Base-by-base conservation (phyloP, 2,329 filamentous ascomycete genomes). In the Curvularia eragrostidis region DNA sequence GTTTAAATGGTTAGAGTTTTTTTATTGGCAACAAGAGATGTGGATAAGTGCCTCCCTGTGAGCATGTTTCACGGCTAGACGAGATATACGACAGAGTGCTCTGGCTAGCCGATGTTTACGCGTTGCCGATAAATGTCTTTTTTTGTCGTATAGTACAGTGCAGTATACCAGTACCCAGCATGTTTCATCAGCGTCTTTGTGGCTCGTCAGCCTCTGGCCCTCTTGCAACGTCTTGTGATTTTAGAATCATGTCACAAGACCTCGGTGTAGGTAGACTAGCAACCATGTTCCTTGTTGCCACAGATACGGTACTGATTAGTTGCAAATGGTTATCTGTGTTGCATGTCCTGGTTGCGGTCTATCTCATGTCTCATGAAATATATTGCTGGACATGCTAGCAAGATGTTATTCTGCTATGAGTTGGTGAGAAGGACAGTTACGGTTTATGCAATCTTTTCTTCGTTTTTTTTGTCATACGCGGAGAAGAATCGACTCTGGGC, bases 71-170 rank as follows among this genome's bases (percentile, higher is more conserved):
- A 15, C 21, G 23, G 34, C 28, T 28, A 52, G 38, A 48, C 43
- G 36, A 47, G 36, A 44, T 28, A 54, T 26, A 34, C 39, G 26
- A 46, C 49, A 54, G 46, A 54, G 24, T 51, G 46, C 18, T 47
- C 53, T 36, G 41, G 36, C 23, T 21, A 56, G 52, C 52, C 57
- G 44, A 53, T 52, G 34, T 42, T 44, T 30, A 38, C 26, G n/a
- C 26, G 24, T 21, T 52, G 19, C 54, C 46, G 34, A 42, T 34
- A 19, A 34, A 36, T 34, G 51, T 42, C 19, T 48, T 23, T 38
- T 49, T 7, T 7, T 13, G 15, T 43, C 15, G 21, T 26, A 18
- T 6, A 43, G 39, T 42, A 23, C 19, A 7, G 5, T 21, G 10
- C 28, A 28, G 47, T 49, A 15, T 49, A 38, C n/a, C 34, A 49